Conservation (phyloP, 768 basidiomycete genomes). For the Termitomyces sp. region DNA sequence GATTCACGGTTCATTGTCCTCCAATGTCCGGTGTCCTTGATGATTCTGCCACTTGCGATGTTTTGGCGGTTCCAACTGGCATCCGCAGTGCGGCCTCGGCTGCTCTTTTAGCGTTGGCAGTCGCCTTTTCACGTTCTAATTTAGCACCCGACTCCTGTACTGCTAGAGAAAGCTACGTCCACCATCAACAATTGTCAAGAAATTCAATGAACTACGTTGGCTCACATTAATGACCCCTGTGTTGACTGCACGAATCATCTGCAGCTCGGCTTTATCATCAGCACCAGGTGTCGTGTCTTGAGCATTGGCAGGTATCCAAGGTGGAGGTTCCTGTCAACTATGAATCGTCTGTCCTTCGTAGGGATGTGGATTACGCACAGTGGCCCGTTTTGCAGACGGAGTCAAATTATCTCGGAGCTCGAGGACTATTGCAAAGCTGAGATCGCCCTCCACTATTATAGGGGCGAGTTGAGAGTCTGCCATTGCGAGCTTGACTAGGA, state of each 20-base stretch:
- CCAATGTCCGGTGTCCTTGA: not conserved
- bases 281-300: slow-evolving; percentile 67
- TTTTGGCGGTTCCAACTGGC: not conserved
- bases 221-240: slow-evolving; percentile 80
- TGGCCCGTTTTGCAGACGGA: slow-evolving; percentile 47
- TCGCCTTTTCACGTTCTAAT: slow-evolving; percentile 35
- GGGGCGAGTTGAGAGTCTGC: slow-evolving; percentile 69
- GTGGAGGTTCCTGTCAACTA: slow-evolving; percentile 53
- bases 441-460: slow-evolving; percentile 55
- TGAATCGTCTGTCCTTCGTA: not conserved
- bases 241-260: slow-evolving; percentile 76
- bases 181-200: not conserved
- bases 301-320: slow-evolving; percentile 75
- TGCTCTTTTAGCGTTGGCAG: slow-evolving; percentile 14
- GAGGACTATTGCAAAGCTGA: slow-evolving; percentile 79
- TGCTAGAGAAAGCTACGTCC: slow-evolving; percentile 60
- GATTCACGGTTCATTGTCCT: too few species aligned
- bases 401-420: slow-evolving; percentile 70
- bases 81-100: not conserved
- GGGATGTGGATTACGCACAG: slow-evolving; percentile 27
- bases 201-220: not conserved
- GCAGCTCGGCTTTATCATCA: slow-evolving; percentile 65
- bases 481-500: slow-evolving; percentile 78
- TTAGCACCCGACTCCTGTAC: slow-evolving; percentile 82
- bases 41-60: not conserved